Evolutionary conservation across 2,329 filamentous ascomycete species (phyloP).

Genomic region (Exophiala sp.): DNA sequence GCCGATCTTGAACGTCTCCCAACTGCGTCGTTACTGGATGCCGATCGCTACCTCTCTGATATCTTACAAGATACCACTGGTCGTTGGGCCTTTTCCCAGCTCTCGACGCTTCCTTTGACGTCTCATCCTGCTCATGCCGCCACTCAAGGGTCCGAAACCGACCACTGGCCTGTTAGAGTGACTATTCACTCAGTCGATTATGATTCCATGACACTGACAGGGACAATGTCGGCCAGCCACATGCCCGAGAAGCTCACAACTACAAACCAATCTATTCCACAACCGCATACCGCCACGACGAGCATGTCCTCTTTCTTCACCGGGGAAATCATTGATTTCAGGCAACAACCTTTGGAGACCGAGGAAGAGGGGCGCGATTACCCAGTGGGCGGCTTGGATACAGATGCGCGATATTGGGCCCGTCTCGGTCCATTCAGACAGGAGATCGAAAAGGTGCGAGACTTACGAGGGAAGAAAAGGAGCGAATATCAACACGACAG

Average conservation of each 20-base stretch:
- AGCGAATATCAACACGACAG: constrained; percentile 20
- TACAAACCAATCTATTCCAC: constrained; percentile 11
- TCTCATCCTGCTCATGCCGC: constrained; percentile 30
- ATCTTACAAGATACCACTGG: constrained; percentile 23
- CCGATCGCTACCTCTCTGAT: constrained; percentile 19
- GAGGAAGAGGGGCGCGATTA: constrained; percentile 36
- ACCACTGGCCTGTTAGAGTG: constrained; percentile 63
- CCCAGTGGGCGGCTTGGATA: constrained; percentile 39
- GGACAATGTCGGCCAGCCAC: constrained; percentile 66
- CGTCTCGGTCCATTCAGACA: constrained; percentile 45
- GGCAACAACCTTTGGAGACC: constrained; percentile 44
- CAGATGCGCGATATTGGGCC: constrained; percentile 46
- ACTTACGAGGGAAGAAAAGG: constrained; percentile 14
- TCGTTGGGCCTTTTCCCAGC: constrained; percentile 30
- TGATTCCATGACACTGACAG: constrained; percentile 55
- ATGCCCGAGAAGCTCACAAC: constrained; percentile 43
- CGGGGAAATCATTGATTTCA: constrained; percentile 63
- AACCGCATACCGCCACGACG: constrained; percentile 31
- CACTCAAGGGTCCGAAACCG: constrained; percentile 34
- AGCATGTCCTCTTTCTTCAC: constrained; percentile 61
- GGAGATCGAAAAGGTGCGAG: constrained; percentile 35
- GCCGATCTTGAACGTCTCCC: constrained; percentile 1
- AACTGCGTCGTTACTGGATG: background rate
- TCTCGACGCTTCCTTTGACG: constrained; percentile 5
- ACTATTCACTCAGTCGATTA: constrained; percentile 59